Evolutionary conservation across 352 stramenopile genomes (phyloP).

Genomic region (Pythium aquatile): DNA sequence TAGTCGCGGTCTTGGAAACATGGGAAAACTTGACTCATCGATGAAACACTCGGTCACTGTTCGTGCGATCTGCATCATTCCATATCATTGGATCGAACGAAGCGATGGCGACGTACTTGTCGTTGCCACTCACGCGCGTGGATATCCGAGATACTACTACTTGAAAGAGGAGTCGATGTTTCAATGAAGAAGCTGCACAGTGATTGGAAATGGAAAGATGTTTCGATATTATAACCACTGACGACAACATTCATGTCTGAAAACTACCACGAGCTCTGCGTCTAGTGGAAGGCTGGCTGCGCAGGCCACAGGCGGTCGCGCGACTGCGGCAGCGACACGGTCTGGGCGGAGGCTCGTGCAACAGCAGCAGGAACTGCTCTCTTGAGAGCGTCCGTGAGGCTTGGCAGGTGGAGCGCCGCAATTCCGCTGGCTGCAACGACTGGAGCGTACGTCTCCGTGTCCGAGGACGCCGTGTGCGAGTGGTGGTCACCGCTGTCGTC

Average conservation of each 20-base stretch:
- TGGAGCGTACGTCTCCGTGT: slow-evolving; percentile 31
- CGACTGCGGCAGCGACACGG: slow-evolving; percentile 26
- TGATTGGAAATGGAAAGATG: not conserved
- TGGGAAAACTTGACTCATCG: too few species aligned
- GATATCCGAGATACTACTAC: too few species aligned
- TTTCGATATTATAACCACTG: not conserved
- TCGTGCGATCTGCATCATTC: too few species aligned
- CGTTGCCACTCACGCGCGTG: too few species aligned
- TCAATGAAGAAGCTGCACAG: too few species aligned
- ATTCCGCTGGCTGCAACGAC: slow-evolving; percentile 9
- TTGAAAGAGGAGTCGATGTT: too few species aligned
- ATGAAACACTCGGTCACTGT: too few species aligned
- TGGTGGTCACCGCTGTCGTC: slow-evolving; percentile 45
- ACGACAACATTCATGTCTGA: not conserved
- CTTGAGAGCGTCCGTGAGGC: slow-evolving; percentile 29
- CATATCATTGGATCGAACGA: too few species aligned
- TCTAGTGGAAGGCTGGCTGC: slow-evolving; percentile 5
- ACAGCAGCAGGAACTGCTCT: slow-evolving; percentile 16
- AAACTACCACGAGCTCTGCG: not conserved
- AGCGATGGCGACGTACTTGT: too few species aligned
- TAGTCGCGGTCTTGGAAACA: too few species aligned
- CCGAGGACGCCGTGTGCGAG: slow-evolving; percentile 32
- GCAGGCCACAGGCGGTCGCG: slow-evolving; percentile 25
- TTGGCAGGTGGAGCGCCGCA: slow-evolving; percentile 20
- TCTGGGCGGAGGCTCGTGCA: slow-evolving; percentile 14